These are phyloP conservation scores for Bruguiera hainesii DNA, from an alignment of 441 rosid species.

Conservation along the genomic window DNA sequence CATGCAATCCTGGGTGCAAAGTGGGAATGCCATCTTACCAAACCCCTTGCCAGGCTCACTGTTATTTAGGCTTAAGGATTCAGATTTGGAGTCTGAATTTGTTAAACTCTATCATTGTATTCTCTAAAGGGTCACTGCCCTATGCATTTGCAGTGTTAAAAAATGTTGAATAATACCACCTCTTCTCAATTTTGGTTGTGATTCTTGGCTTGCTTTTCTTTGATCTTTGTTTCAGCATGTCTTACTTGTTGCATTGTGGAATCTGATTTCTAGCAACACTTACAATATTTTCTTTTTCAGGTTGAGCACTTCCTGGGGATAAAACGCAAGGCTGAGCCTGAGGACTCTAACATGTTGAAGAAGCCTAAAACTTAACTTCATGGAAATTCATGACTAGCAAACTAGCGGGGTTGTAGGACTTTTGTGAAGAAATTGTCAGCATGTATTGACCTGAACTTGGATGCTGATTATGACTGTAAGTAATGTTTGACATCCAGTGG, in stretches of 20 bases:
- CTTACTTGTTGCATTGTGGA: not conserved
- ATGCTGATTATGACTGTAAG: no score
- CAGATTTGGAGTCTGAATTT: no score
- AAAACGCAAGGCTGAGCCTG: constrained; percentile 69
- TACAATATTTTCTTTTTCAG: constrained; percentile 29
- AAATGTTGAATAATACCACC: no score
- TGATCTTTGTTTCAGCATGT: not conserved
- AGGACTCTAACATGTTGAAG: constrained; percentile 43
- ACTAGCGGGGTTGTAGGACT: not conserved
- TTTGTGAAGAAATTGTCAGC: not conserved
- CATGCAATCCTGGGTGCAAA: no score
- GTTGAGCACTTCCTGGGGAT: constrained; percentile 97
- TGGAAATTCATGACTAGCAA: not conserved
- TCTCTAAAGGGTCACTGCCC: no score
- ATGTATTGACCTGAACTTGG: not conserved
- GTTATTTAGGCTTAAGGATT: no score
- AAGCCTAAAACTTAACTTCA: constrained; percentile 49
- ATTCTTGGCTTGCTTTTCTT: not conserved
- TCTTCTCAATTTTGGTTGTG: not conserved
- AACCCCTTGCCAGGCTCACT: no score
- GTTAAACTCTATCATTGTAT: no score
- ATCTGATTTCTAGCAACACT: not conserved
- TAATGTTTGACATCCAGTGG: no score
- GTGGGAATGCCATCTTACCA: no score
- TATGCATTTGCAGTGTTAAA: no score